Conservation (phyloP, 2,329 filamentous ascomycete genomes). For the Xylariaceae sp. region DNA sequence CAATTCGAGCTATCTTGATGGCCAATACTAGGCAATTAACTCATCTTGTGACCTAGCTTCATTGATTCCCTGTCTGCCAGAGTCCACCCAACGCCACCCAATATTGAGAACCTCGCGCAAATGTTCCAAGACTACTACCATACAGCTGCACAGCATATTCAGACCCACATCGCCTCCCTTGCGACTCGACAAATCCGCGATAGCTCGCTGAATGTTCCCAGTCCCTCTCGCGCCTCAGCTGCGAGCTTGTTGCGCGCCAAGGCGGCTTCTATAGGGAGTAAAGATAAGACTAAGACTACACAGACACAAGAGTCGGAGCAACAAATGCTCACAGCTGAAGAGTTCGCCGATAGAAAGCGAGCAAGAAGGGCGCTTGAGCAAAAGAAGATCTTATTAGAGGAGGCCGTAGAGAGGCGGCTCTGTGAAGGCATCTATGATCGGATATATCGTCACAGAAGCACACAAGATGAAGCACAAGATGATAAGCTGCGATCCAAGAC, state of each 20-base stretch:
- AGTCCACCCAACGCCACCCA: constrained; percentile 82
- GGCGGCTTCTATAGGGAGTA: constrained; percentile 59
- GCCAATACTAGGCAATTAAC: constrained; percentile 21
- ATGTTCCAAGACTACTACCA: constrained; percentile 95
- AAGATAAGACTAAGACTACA: constrained; percentile 54
- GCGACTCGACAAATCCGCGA: constrained; percentile 76
- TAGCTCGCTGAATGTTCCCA: constrained; percentile 59
- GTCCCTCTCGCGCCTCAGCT: constrained; percentile 61
- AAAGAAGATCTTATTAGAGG: constrained; percentile 79
- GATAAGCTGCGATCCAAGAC: constrained; percentile 95
- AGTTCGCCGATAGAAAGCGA: constrained; percentile 80
- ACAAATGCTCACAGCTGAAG: constrained; percentile 89
- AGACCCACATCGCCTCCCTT: constrained; percentile 83
- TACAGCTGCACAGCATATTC: constrained; percentile 79
- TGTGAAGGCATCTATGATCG: constrained; percentile 86
- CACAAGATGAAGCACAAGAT: constrained; percentile 92
- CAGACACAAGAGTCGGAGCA: constrained; percentile 60
- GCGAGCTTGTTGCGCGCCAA: constrained; percentile 63
- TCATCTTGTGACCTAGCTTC: constrained; percentile 64
- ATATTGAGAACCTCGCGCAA: constrained; percentile 80
- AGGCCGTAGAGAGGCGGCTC: constrained; percentile 85
- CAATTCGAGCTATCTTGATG: constrained; percentile 14
- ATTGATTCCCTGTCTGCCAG: constrained; percentile 88
- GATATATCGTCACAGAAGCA: constrained; percentile 89
- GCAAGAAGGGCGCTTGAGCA: constrained; percentile 78